phyloP scores from a whole-genome alignment of 2,329 filamentous ascomycete species.

The Aspergillus sojae region DNA sequence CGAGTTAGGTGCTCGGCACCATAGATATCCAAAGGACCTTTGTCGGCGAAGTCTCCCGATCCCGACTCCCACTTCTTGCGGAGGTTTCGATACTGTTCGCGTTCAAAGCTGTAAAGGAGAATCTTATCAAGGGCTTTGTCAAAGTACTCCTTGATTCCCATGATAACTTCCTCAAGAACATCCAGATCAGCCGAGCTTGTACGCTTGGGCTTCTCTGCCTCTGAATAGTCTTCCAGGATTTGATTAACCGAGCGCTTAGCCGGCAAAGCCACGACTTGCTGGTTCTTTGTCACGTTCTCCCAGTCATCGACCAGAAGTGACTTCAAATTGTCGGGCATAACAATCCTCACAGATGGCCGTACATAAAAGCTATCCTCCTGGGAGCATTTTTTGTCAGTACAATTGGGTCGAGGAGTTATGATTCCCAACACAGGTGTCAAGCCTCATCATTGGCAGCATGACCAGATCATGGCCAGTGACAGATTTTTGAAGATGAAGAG shows the following conservation, averaged over 20 bases:
- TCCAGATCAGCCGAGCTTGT: constrained; percentile 70
- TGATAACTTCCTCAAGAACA: constrained; percentile 85
- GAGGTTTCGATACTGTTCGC: constrained; percentile 80
- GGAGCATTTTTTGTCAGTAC: background rate
- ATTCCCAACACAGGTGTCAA: background rate
- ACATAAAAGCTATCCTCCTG: constrained; percentile 88
- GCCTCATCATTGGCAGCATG: background rate
- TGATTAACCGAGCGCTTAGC: constrained; percentile 72
- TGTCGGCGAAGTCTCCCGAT: constrained; percentile 67
- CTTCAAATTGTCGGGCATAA: constrained; percentile 87
- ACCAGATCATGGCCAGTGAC: background rate
- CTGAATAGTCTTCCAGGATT: constrained; percentile 80
- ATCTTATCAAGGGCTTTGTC: constrained; percentile 86
- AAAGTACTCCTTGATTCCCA: constrained; percentile 90
- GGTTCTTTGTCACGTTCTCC: constrained; percentile 97
- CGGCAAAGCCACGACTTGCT: constrained; percentile 84
- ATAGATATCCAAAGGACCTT: constrained; percentile 78
- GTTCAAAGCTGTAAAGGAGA: constrained; percentile 91
- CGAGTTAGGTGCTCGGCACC: constrained; percentile 90
- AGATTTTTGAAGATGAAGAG: background rate
- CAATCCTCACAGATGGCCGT: constrained; percentile 81
- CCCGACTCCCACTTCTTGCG: constrained; percentile 68
- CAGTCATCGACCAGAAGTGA: constrained; percentile 94
- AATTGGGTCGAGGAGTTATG: background rate
- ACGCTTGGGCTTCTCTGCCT: constrained; percentile 68